Evolutionary conservation across 352 stramenopile genomes (phyloP), one percentile per base, ranked within the genome.

Genomic region (Phytophthora ohioensis): DNA sequence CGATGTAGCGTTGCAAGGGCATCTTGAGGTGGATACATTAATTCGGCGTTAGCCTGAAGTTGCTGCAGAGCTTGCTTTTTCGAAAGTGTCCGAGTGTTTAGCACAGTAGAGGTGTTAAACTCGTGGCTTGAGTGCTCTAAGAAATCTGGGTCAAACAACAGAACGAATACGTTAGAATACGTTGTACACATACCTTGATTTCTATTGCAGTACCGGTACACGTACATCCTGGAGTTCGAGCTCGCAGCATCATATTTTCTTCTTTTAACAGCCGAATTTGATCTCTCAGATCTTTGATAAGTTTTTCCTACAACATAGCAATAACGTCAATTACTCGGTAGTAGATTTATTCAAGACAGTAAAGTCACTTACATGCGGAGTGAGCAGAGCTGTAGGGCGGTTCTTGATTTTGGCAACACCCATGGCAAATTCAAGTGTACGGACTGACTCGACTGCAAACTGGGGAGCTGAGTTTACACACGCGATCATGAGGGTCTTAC

Each of bases 341-440:
- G 21, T 27, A 27, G 21, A 27, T 27, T 27, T 27, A 27, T 27
- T 27, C 21, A 27, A 27, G 21, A 27, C 21, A 27, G 21, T 27
- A 9, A 51, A 64, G 15, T 3, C 1, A 21, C 68, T 21, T 75
- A 89, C 84, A 32, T 93, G 85, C 0, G 85, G 84, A 51, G 82
- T 92, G 4, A 93, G 64, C 7, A 91, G 59, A 35, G 78, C 82
- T 4, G 85, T 91, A 0, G 85, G 85, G 0, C 71, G 79, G 48
- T 93, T 93, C 61, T 90, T 91, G 65, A 93, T 93, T 67, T 90
- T 91, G 21, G 84, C 85, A 36, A 93, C 85, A 8, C 85, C 85
- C 84, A 93, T 93, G 9, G 85, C 84, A 47, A 93, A 93, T 65
- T 92, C 82, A 32, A 93, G 80, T 39, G 85, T 93, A 13, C 84